These are phyloP conservation scores for Cicer chorassanicum DNA, from an alignment of 306 rosid genomes.

Conservation along the genomic window DNA sequence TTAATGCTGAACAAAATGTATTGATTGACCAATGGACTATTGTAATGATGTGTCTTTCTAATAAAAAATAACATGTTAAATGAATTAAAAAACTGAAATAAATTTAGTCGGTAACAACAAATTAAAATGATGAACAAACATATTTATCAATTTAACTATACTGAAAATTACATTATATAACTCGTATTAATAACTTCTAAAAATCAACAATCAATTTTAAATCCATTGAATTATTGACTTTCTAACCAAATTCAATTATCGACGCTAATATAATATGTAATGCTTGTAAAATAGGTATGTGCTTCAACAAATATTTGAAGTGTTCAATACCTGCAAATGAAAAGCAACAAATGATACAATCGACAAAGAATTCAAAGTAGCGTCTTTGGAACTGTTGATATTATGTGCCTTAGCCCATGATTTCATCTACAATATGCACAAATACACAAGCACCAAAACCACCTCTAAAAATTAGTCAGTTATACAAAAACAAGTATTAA, in stretches of 20 bases:
- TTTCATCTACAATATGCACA: slow-evolving; percentile 51
- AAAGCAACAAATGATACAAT: slow-evolving; percentile 54
- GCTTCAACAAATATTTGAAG: slow-evolving; percentile 28
- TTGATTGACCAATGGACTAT: not conserved
- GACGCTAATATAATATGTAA: slow-evolving; percentile 2
- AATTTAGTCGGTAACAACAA: not conserved
- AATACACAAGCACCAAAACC: slow-evolving; percentile 29
- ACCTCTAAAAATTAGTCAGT: slow-evolving; percentile 4
- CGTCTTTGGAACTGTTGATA: slow-evolving; percentile 56
- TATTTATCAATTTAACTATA: not conserved
- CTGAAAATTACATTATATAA: not conserved
- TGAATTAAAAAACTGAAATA: not conserved
- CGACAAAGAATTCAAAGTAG: slow-evolving; percentile 55
- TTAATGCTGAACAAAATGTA: not conserved
- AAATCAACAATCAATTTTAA: slow-evolving; percentile 22
- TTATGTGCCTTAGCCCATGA: slow-evolving; percentile 58
- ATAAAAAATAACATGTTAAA: not conserved
- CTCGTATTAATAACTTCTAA: not conserved
- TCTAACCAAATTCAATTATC: slow-evolving; percentile 22
- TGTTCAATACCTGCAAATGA: slow-evolving; percentile 57
- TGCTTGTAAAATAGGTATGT: slow-evolving; percentile 9
- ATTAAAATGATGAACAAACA: not conserved
- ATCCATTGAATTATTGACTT: not conserved
- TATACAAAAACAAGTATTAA: slow-evolving; percentile 6
- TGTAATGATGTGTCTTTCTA: not conserved